phyloP scores from a whole-genome alignment of 2,329 filamentous ascomycete genomes.

The Pestalotiopsis fici region DNA sequence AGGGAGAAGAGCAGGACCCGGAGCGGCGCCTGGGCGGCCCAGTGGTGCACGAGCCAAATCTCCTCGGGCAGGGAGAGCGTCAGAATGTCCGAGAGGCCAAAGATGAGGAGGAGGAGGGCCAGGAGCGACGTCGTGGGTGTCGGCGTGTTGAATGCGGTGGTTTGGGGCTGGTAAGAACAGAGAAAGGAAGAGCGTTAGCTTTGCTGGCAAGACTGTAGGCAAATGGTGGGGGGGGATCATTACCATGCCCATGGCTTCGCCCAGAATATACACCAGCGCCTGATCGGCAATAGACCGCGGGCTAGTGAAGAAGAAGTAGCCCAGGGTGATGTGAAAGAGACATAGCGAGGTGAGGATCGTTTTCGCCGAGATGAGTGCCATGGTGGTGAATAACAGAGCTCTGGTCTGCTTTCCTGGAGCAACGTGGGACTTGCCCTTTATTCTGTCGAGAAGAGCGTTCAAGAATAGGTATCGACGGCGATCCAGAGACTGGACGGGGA shows the following conservation, averaged over 20 bases:
- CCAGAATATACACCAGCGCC: conserved; percentile 77
- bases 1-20: conserved; percentile 55
- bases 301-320: conserved; percentile 78
- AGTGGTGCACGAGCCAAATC: conserved; percentile 62
- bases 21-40: conserved; percentile 64
- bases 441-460: not conserved
- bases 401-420: not conserved
- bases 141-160: conserved; percentile 67
- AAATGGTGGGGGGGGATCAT: conserved; percentile 19
- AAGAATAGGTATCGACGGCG: no score
- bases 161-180: conserved; percentile 54
- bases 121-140: conserved; percentile 75
- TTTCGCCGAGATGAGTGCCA: conserved; percentile 80
- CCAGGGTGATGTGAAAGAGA: conserved; percentile 82
- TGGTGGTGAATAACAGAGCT: conserved; percentile 38
- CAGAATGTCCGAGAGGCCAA: conserved; percentile 65
- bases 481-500: not conserved
- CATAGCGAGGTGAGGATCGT: conserved; percentile 81
- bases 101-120: conserved; percentile 63
- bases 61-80: conserved; percentile 71
- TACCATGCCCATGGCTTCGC: conserved; percentile 83
- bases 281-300: conserved; percentile 76
- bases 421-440: not conserved
- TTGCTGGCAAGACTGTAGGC: no score
- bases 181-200: conserved; percentile 1